Evolutionary conservation across 2,329 filamentous ascomycete genomes (phyloP), one percentile per base, ranked within the genome.

Genomic region (Epichloe coenophiala): DNA sequence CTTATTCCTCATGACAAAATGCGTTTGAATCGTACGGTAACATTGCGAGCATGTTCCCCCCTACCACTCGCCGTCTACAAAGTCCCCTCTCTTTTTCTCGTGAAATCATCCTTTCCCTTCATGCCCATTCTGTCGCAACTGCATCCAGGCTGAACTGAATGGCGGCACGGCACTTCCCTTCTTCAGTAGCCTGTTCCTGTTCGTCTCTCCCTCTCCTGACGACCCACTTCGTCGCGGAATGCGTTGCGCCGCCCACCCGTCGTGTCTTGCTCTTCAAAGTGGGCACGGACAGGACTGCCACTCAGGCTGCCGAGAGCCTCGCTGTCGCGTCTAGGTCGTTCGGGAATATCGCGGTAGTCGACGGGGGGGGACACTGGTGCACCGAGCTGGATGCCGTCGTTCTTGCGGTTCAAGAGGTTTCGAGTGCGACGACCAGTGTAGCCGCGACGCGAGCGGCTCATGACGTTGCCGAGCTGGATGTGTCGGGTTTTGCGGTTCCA

Each of bases 381-480:
- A 61, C 71, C 68, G 45, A 78, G 65, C 58, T 70, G 68, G 55
- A 78, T 76, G 48, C 64, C 69, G 52, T 67, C 60, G 48, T 68
- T 63, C 49, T 66, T 61, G 54, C 49, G 50, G 51, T 64, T 56
- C 53, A 71, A 65, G 54, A 68, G 60, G 54, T 61, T 64, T 51
- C 65, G 65, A 44, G 59, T 61, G 48, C 65, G 61, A 51, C 69
- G 63, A 52, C 72, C 70, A 11, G 60, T 63, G 61, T 75, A 75
- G 40, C 74, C 71, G 54, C 68, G 59, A 35, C 68, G 63, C 41
- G 57, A 56, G 47, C 73, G 70, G 57, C 71, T 66, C 69, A 78
- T 74, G 63, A 79, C 65, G 58, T 72, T 75, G 49, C 73, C 75
- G 45, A 80, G 59, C 4, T 65, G 64, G 53, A 80, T 76, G 53